Evolutionary conservation across 176 grass and related monocot species (phyloP).

Genomic region (Avena eriantha): DNA sequence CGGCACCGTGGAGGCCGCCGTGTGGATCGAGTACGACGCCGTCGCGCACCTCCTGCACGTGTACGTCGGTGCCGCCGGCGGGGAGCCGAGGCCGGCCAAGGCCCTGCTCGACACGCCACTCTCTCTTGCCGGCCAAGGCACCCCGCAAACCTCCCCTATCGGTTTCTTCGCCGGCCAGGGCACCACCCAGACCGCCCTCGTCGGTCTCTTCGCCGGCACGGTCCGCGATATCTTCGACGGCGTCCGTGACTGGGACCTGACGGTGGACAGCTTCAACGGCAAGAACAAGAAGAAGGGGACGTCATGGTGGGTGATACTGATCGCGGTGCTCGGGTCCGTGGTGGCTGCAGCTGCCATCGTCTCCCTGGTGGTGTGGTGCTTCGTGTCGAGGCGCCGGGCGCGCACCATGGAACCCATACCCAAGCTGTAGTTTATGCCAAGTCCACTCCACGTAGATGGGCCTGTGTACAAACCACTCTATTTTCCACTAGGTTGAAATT

Average conservation of each 20-base stretch:
- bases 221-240: conserved; percentile 15
- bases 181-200: conserved; percentile 12
- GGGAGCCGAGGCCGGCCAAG: neutral
- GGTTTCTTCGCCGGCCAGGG: conserved; percentile 12
- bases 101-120: conserved; percentile 8
- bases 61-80: neutral
- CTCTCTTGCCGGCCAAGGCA: neutral
- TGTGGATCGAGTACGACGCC: conserved; percentile 47
- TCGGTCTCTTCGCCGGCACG: conserved; percentile 30
- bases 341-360: neutral
- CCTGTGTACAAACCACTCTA: neutral
- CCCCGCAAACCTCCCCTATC: neutral
- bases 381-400: neutral
- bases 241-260: conserved; percentile 34
- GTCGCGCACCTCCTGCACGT: conserved; percentile 7
- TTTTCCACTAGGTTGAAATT: too few relatives aligned
- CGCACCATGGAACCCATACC: neutral
- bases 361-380: neutral
- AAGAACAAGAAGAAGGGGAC: conserved; percentile 12
- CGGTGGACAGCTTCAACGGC: neutral
- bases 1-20: neutral
- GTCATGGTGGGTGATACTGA: conserved; percentile 22
- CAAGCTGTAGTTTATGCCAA: neutral
- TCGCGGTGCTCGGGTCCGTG: conserved; percentile 22
- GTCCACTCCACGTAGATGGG: neutral